A percentile compares a stretch with the other conserved stretches of the same genome.
Conservation (phyloP, 129 eudicot genomes). For the sunflower (Helianthus annuus) region DNA sequence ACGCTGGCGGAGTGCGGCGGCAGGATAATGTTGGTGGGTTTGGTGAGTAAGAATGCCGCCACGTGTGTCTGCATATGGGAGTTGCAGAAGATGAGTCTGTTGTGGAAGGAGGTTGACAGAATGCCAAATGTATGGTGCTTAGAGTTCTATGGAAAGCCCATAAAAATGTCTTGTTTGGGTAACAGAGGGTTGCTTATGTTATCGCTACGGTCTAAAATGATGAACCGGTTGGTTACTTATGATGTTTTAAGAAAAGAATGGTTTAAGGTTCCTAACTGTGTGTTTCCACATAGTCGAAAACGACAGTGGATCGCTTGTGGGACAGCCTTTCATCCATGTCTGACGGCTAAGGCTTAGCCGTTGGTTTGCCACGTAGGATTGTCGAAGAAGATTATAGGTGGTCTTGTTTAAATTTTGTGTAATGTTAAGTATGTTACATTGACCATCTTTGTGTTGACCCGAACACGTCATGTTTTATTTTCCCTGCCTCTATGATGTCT, state of each 20-base stretch:
- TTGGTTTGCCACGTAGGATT: background rate
- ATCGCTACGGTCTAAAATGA: constrained; percentile 78
- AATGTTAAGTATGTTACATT: constrained; percentile 16
- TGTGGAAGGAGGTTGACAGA: constrained; percentile 99
- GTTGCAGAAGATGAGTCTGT: constrained; percentile 91
- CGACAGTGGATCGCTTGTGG: constrained; percentile 94
- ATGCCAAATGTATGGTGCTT: constrained; percentile 99
- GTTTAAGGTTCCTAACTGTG: constrained; percentile 82
- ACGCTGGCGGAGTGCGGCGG: constrained; percentile 79
- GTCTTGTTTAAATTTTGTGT: background rate
- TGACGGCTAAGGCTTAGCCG: constrained; percentile 61
- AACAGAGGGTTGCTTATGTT: constrained; percentile 91
- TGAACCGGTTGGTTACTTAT: constrained; percentile 80
- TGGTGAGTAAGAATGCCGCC: constrained; percentile 91
- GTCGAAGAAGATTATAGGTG: background rate
- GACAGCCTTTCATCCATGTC: constrained; percentile 80
- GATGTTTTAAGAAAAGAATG: constrained; percentile 71
- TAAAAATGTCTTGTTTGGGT: constrained; percentile 93
- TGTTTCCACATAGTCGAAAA: constrained; percentile 71
- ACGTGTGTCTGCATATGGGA: constrained; percentile 98
- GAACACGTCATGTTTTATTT: constrained; percentile 10
- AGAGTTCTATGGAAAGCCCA: constrained; percentile 98
- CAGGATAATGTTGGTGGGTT: constrained; percentile 79
- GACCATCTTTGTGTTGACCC: constrained; percentile 18
- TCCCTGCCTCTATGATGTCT: background rate